These are phyloP conservation scores for Linum tenue DNA, from an alignment of 345 rosid genomes.

Conservation along the genomic window DNA sequence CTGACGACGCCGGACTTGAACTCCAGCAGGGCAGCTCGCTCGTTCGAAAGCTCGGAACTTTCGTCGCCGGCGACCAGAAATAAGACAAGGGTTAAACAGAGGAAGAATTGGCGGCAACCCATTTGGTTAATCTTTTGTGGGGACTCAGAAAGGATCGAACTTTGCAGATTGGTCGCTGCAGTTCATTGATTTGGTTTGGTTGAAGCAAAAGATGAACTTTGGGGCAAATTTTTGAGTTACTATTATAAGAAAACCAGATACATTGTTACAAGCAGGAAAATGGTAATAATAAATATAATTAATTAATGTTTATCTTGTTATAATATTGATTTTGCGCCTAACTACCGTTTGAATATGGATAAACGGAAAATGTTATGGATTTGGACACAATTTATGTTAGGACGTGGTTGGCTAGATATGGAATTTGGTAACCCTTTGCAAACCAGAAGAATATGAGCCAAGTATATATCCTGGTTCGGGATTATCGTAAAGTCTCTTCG, in stretches of 20 bases:
- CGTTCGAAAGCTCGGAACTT: conserved; percentile 16
- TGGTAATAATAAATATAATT: too few relatives aligned
- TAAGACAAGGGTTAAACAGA: conserved; percentile 22
- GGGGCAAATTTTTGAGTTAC: background rate
- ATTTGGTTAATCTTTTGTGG: conserved; percentile 12
- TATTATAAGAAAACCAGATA: background rate
- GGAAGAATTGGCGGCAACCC: conserved; percentile 32
- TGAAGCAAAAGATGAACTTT: background rate
- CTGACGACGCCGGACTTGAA: conserved; percentile 41
- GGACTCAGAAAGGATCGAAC: background rate
- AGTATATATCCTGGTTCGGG: too few relatives aligned
- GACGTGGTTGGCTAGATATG: too few relatives aligned
- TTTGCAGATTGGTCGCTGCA: background rate
- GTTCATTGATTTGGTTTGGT: background rate
- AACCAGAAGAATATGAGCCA: too few relatives aligned
- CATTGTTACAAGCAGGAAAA: background rate
- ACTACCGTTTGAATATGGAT: background rate
- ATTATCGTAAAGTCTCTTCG: too few relatives aligned
- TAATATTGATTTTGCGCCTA: background rate
- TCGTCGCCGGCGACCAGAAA: conserved; percentile 21
- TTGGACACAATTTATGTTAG: too few relatives aligned
- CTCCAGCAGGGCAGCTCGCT: conserved; percentile 44
- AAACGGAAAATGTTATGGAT: background rate
- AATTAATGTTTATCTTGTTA: background rate
- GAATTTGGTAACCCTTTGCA: too few relatives aligned